A percentile compares a stretch with the other conserved stretches of the same genome.
Conservation (phyloP, 164 flowering plant species). For the Magnolia sinica region DNA sequence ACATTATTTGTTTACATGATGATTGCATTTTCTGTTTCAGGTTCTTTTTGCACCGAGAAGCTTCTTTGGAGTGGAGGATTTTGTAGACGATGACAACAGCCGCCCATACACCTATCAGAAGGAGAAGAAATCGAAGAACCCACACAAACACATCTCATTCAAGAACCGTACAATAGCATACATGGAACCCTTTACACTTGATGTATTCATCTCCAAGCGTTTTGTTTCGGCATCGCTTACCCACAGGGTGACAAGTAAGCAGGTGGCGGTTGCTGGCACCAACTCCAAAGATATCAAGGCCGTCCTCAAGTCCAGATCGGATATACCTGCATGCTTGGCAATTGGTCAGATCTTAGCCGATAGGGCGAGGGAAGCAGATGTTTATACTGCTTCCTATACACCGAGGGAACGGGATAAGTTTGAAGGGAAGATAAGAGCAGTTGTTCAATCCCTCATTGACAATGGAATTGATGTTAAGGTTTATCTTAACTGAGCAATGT, state of each 20-base stretch:
- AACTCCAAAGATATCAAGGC: constrained; percentile 97
- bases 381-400: constrained; percentile 79
- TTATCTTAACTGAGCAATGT: constrained; percentile 56
- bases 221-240: constrained; percentile 91
- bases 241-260: constrained; percentile 85
- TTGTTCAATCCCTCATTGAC: constrained; percentile 90
- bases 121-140: constrained; percentile 85
- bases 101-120: constrained; percentile 88
- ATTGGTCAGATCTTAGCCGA: constrained; percentile 74
- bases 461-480: constrained; percentile 84
- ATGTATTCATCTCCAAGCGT: constrained; percentile 89
- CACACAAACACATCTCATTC: constrained; percentile 78
- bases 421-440: constrained; percentile 96
- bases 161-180: constrained; percentile 78
- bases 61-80: constrained; percentile 95
- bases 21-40: constrained; percentile 25
- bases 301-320: constrained; percentile 66
- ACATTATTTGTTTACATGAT: not conserved
- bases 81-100: constrained; percentile 77
- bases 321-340: constrained; percentile 89
- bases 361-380: constrained; percentile 87
- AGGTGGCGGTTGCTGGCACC: constrained; percentile 94
- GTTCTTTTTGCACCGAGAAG: constrained; percentile 62
- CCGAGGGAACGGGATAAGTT: constrained; percentile 92
- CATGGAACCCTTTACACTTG: constrained; percentile 93